Percentiles rank a stretch among this genome's conserved stretches.
Evolutionary conservation across 176 grass and related monocot species (phyloP).

Genomic region (Olyra latifolia): DNA sequence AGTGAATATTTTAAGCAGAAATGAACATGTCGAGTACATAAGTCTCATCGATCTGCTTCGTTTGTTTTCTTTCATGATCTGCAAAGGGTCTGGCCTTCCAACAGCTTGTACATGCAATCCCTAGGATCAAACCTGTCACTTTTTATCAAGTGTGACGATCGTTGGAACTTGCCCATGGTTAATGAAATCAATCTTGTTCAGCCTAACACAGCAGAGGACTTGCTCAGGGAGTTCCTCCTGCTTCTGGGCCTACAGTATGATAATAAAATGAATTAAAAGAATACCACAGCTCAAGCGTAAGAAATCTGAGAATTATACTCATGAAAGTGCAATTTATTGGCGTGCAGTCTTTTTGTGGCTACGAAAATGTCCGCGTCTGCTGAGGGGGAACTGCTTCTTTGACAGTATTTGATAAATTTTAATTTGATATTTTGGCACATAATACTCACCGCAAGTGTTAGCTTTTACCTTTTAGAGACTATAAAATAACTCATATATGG

Average conservation of each 20-base stretch:
- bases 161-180: slow-evolving; percentile 84
- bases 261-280: background rate
- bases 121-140: slow-evolving; percentile 38
- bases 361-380: background rate
- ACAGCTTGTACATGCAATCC: background rate
- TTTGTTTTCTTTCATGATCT: background rate
- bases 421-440: background rate
- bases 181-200: slow-evolving; percentile 90
- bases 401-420: background rate
- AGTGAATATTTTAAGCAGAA: slow-evolving; percentile 6
- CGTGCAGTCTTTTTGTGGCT: background rate
- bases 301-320: background rate
- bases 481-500: background rate
- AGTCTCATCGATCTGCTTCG: background rate
- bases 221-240: slow-evolving; percentile 94
- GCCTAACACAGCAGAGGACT: slow-evolving; percentile 80
- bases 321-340: background rate
- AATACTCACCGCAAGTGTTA: background rate
- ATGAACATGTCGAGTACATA: slow-evolving; percentile 23
- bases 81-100: slow-evolving; percentile 35
- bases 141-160: slow-evolving; percentile 59
- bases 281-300: background rate
- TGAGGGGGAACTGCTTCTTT: background rate
- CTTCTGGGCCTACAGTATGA: slow-evolving; percentile 69
- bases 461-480: background rate